Percentiles rank a stretch among this genome's conserved stretches.
phyloP scores from a whole-genome alignment of 805 yeast genomes.

The Kodamaea neixiangensis region DNA sequence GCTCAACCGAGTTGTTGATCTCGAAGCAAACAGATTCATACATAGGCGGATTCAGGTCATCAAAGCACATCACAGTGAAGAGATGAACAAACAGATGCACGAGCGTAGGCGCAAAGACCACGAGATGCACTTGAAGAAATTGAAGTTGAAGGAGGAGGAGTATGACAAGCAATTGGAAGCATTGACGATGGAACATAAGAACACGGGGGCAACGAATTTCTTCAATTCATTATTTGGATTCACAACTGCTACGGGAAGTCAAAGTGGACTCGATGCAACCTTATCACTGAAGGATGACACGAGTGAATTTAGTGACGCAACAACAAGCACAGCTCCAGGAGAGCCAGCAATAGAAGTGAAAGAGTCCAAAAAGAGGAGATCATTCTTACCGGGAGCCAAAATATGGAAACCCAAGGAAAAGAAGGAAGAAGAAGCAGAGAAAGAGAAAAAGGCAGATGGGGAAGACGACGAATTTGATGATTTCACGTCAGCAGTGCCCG shows the following conservation, averaged over 20 bases:
- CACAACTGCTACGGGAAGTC: background rate
- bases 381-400: background rate
- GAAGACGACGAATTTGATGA: slow-evolving; percentile 27
- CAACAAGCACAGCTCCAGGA: background rate
- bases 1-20: slow-evolving; percentile 33
- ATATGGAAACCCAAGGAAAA: background rate
- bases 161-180: slow-evolving; percentile 33
- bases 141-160: slow-evolving; percentile 40
- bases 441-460: slow-evolving; percentile 1
- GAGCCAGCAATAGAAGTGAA: background rate
- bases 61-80: slow-evolving; percentile 39
- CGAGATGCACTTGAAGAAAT: slow-evolving; percentile 35
- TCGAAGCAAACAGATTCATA: slow-evolving; percentile 39
- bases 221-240: slow-evolving; percentile 36
- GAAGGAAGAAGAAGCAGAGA: slow-evolving; percentile 5
- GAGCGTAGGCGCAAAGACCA: slow-evolving; percentile 43
- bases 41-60: slow-evolving; percentile 40
- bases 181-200: slow-evolving; percentile 25
- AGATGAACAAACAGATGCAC: slow-evolving; percentile 36
- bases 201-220: slow-evolving; percentile 23
- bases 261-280: background rate
- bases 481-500: slow-evolving; percentile 16
- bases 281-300: background rate
- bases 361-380: background rate
- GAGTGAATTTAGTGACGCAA: background rate